phyloP scores from a whole-genome alignment of 805 yeast species.

The Jamesozyma rosinii region DNA sequence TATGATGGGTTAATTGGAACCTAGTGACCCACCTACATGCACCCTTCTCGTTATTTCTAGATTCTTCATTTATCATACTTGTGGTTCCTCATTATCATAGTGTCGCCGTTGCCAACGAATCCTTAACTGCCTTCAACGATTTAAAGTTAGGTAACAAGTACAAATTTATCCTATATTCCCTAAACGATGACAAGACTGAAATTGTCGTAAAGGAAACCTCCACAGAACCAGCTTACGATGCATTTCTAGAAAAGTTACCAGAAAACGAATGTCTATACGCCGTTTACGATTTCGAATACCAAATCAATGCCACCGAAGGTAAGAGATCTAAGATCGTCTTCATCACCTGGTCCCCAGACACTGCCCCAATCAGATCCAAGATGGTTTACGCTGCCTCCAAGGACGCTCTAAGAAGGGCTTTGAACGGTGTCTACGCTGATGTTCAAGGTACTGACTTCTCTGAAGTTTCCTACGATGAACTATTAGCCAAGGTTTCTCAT shows the following conservation, averaged over 20 bases:
- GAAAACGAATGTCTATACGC: constrained; percentile 96
- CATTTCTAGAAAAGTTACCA: constrained; percentile 79
- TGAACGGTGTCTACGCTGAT: constrained; percentile 89
- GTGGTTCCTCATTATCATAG: constrained; percentile 29
- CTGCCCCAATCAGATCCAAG: constrained; percentile 89
- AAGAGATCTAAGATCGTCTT: constrained; percentile 70
- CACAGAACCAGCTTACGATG: constrained; percentile 64
- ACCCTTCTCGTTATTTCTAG: not conserved
- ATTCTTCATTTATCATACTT: too few relatives aligned
- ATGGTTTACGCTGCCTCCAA: constrained; percentile 98
- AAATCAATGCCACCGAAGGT: constrained; percentile 83
- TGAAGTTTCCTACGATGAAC: constrained; percentile 91
- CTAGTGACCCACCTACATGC: too few relatives aligned
- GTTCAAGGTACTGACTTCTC: constrained; percentile 97
- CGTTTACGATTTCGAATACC: constrained; percentile 93
- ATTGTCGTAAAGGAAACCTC: constrained; percentile 86
- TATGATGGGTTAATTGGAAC: not conserved
- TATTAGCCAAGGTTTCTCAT: constrained; percentile 49
- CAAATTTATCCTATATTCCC: constrained; percentile 72
- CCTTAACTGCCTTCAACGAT: constrained; percentile 88
- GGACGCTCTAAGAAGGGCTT: constrained; percentile 94
- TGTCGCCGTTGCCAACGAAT: constrained; percentile 82
- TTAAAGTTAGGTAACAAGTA: constrained; percentile 86
- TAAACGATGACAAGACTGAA: constrained; percentile 81
- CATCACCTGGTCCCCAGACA: constrained; percentile 95